Evolutionary conservation across 1,139 yeast genomes (phyloP).

Genomic region (Geotrichum cucujoidarum): DNA sequence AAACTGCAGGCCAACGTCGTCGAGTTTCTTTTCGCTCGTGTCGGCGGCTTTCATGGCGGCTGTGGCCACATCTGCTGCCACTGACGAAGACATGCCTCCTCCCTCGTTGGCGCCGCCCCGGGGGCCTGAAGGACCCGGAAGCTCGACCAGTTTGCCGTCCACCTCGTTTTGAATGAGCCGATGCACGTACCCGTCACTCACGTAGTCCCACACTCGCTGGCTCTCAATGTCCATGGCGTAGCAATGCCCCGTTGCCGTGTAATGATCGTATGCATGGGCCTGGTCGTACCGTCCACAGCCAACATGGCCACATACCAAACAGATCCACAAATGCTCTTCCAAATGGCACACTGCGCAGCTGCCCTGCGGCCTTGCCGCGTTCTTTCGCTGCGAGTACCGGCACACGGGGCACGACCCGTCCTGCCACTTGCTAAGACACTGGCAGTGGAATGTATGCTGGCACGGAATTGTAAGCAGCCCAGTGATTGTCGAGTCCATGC

Average conservation of each 20-base stretch:
- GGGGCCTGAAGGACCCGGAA: constrained; percentile 36
- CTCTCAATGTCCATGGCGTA: constrained; percentile 85
- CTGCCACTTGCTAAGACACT: constrained; percentile 81
- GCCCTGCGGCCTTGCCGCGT: constrained; percentile 11
- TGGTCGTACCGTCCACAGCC: constrained; percentile 90
- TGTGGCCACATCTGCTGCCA: constrained; percentile 14
- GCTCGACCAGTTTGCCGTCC: constrained; percentile 79
- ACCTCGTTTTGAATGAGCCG: constrained; percentile 76
- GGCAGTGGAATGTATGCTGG: constrained; percentile 91
- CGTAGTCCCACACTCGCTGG: constrained; percentile 94
- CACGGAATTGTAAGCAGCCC: constrained; percentile 87
- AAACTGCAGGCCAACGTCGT: constrained; percentile 66
- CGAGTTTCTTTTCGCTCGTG: constrained; percentile 39
- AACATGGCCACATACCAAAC: constrained; percentile 80
- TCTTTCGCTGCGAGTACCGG: constrained; percentile 53
- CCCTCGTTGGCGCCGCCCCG: constrained; percentile 14
- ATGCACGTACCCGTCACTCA: constrained; percentile 88
- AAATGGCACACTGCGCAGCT: constrained; percentile 51
- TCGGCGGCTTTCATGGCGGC: constrained; percentile 18
- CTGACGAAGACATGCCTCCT: not conserved
- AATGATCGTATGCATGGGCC: constrained; percentile 84
- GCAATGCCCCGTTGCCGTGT: constrained; percentile 72
- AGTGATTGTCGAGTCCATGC: constrained; percentile 77
- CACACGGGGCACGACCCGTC: constrained; percentile 93
- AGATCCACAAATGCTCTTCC: constrained; percentile 78